Conservation (phyloP, 805 yeast genomes). For the Candida xiaguanensis region DNA sequence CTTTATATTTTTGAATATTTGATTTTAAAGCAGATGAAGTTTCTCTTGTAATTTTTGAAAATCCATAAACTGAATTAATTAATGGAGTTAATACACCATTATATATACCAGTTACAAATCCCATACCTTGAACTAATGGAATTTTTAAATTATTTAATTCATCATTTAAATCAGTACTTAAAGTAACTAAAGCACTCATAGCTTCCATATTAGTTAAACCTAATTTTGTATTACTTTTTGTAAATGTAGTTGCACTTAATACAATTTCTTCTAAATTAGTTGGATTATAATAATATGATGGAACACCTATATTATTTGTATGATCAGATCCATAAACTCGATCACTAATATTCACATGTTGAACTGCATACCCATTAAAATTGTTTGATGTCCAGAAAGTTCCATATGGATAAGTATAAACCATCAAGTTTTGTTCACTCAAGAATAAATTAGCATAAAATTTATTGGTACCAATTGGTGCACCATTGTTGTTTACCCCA, state of each 20-base stretch:
- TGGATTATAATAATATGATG: slow-evolving; percentile 54
- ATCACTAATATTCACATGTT: slow-evolving; percentile 47
- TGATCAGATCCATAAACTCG: slow-evolving; percentile 47
- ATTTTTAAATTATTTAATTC: slow-evolving; percentile 40
- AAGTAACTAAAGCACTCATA: slow-evolving; percentile 48
- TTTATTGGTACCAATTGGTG: slow-evolving; percentile 66
- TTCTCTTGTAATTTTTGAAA: slow-evolving; percentile 21
- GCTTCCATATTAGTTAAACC: slow-evolving; percentile 44
- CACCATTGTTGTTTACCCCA: slow-evolving; percentile 42
- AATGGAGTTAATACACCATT: slow-evolving; percentile 48
- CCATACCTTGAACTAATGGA: slow-evolving; percentile 80
- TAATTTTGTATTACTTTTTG: slow-evolving; percentile 28
- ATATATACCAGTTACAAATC: slow-evolving; percentile 68
- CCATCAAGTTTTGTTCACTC: slow-evolving; percentile 49
- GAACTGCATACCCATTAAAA: slow-evolving; percentile 59
- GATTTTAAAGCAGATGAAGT: slow-evolving; percentile 28
- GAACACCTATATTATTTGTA: slow-evolving; percentile 37
- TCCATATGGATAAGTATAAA: slow-evolving; percentile 66
- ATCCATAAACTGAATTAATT: slow-evolving; percentile 22
- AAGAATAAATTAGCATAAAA: slow-evolving; percentile 62
- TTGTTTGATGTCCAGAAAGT: slow-evolving; percentile 46
- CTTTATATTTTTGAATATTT: slow-evolving; percentile 50
- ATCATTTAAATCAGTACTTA: slow-evolving; percentile 23
- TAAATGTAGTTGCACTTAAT: slow-evolving; percentile 51
- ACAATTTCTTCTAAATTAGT: slow-evolving; percentile 51